These are phyloP conservation scores for Zostera marina DNA, from an alignment of 116 monocot genomes.

Conservation along the genomic window DNA sequence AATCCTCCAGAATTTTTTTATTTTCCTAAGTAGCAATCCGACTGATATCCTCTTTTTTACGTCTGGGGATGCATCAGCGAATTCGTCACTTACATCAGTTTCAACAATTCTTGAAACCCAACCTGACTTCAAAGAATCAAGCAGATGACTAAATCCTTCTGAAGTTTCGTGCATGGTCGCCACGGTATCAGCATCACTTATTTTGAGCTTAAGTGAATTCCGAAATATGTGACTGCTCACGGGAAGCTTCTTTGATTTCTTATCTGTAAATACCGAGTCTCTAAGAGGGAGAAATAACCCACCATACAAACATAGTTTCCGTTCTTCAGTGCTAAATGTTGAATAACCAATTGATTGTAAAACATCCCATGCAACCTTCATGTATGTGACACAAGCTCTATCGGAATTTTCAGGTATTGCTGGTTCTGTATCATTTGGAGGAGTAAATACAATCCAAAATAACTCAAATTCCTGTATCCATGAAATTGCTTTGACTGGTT, in stretches of 20 bases:
- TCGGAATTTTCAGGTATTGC: conserved; percentile 23
- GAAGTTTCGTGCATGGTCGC: conserved; percentile 39
- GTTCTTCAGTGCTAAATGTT: conserved; percentile 46
- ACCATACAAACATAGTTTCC: conserved; percentile 62
- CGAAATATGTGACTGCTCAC: conserved; percentile 47
- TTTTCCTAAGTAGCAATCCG: conserved; percentile 64
- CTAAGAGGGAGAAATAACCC: conserved; percentile 61
- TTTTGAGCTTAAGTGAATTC: conserved; percentile 76
- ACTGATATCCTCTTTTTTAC: conserved; percentile 49
- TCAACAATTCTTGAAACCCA: conserved; percentile 12
- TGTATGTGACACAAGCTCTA: conserved; percentile 40
- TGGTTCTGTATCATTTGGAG: conserved; percentile 47
- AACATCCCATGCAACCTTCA: conserved; percentile 63
- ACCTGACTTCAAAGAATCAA: conserved; percentile 27
- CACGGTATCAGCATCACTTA: conserved; percentile 76
- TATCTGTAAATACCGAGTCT: conserved; percentile 39
- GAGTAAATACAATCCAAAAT: conserved; percentile 64
- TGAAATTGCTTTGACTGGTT: conserved; percentile 58
- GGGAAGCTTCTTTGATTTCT: conserved; percentile 61
- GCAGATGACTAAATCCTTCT: conserved; percentile 44
- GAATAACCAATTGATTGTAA: conserved; percentile 31
- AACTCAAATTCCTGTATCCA: conserved; percentile 62
- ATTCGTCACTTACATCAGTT: conserved; percentile 43
- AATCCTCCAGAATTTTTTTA: conserved; percentile 82
- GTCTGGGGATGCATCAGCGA: conserved; percentile 27